Conservation (phyloP, 345 rosid species). For the Alliaria petiolata region DNA sequence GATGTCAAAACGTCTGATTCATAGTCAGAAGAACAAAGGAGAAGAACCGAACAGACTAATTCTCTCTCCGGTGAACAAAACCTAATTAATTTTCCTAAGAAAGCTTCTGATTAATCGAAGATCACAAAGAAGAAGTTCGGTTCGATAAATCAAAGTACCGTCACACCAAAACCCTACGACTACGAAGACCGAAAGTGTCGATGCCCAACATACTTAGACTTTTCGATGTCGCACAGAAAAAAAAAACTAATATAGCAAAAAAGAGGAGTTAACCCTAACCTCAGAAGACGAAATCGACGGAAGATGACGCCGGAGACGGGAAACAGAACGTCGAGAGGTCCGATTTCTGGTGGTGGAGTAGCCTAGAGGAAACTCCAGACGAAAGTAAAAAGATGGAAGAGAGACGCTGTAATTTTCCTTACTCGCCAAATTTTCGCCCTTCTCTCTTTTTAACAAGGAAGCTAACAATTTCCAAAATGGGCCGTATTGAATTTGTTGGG, state of each 20-base stretch:
- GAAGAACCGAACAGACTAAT: neutral
- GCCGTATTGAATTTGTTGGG: constrained; percentile 1
- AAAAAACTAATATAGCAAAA: neutral
- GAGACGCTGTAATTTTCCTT: constrained; percentile 5
- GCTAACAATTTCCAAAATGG: neutral
- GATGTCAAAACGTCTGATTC: neutral
- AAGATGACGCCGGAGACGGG: constrained; percentile 9
- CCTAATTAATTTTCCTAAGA: constrained; percentile 10
- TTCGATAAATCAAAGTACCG: constrained; percentile 1
- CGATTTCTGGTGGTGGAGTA: constrained; percentile 15
- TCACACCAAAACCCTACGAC: constrained; percentile 29
- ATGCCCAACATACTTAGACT: constrained; percentile 5
- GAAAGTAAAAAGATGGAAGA: constrained; percentile 6
- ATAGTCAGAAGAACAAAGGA: neutral
- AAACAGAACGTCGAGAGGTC: neutral
- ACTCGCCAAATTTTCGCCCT: neutral
- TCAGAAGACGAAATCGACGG: constrained; percentile 9
- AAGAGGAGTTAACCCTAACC: constrained; percentile 6
- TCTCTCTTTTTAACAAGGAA: neutral
- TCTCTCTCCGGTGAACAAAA: neutral
- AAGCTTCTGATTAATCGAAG: neutral
- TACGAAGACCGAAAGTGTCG: neutral
- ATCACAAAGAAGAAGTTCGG: constrained; percentile 13
- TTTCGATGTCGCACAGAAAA: neutral
- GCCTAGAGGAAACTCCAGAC: constrained; percentile 1